Evolutionary conservation across 2,329 filamentous ascomycete genomes (phyloP).

Genomic region (Elsinoe ampelina): DNA sequence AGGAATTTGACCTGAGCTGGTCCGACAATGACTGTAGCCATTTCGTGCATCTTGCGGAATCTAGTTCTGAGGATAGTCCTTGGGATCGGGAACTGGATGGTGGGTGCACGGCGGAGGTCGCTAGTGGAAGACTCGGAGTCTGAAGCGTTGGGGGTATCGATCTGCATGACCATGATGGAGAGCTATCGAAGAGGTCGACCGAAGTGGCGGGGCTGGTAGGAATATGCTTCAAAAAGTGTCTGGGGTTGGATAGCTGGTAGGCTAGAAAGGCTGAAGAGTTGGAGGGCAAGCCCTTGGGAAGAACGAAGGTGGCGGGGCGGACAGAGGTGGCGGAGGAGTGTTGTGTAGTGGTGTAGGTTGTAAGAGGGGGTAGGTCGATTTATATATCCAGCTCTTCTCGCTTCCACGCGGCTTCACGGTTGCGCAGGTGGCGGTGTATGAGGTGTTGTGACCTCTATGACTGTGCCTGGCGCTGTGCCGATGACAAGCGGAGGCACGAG

Average conservation of each 20-base stretch:
- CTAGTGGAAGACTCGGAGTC: constrained; percentile 1
- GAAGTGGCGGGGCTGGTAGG: neutral
- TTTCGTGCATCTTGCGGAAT: constrained; percentile 32
- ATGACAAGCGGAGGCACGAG: constrained; percentile 3
- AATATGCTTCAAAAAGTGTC: too few relatives aligned
- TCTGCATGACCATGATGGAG: neutral
- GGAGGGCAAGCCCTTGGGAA: too few relatives aligned
- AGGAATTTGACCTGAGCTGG: constrained; percentile 30
- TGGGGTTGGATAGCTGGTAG: too few relatives aligned
- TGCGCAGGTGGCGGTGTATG: constrained; percentile 4
- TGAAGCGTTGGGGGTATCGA: constrained; percentile 6
- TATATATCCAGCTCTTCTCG: neutral
- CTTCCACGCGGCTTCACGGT: constrained; percentile 6
- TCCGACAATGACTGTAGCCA: constrained; percentile 34
- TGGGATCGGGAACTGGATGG: constrained; percentile 13
- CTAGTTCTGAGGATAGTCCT: constrained; percentile 25
- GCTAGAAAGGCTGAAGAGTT: too few relatives aligned
- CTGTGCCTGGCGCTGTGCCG: constrained; percentile 3
- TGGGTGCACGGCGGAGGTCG: constrained; percentile 13
- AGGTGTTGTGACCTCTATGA: constrained; percentile 1
- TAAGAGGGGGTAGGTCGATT: neutral
- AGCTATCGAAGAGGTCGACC: neutral
- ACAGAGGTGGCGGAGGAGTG: neutral
- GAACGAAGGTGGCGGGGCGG: too few relatives aligned
- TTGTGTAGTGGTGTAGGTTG: neutral